Evolutionary conservation across 257 asterid genomes (phyloP), one percentile per base, ranked within the genome.

Genomic region (Cordia subcordata): DNA sequence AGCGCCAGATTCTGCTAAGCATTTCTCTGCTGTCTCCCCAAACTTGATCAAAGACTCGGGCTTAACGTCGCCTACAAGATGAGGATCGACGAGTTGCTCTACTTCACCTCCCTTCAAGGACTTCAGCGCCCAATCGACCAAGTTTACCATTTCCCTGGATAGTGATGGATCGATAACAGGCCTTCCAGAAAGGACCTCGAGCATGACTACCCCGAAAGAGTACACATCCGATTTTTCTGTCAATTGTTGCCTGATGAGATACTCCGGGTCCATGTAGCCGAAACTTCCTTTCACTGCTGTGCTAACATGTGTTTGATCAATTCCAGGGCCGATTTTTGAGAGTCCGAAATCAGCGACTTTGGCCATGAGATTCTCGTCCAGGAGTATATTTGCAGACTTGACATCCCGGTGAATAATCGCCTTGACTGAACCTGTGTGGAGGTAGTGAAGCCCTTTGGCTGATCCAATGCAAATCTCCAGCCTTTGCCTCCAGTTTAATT

Each of bases 381-480:
- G 72, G 4, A 77, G 57, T 55, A 77, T 77, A 55, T 77, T 77
- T 0, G 82, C 78, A 0, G 82, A 70, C 59, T 77, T 77, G 15
- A 77, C 82, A 67, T 73, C 79, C 0, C 82, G 69, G 49, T 73
- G 82, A 11, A 77, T 77, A n/a, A 77, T 77, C 13, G 77, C 69
- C 50, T 67, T 70, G 0, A 42, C 65, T 12, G 79, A 69, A 51
- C 82, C 79, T 0, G 82, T 77, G 22, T 77, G 82, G 15, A 73
- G 79, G 58, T 77, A 77, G 64, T 77, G 80, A 73, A 77, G 79
- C n/a, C 82, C 79, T 54, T 70, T 69, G 5, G 82, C 82, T 23
- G 82, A 69, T 45, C 77, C 82, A 44, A 77, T 67, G 80, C 77
- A 77, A 58, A 77, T 77, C 64, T 77, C 75, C 10, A 77, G 75